phyloP scores from a whole-genome alignment of 2,329 filamentous ascomycete genomes.

The Nemania bipapillata region DNA sequence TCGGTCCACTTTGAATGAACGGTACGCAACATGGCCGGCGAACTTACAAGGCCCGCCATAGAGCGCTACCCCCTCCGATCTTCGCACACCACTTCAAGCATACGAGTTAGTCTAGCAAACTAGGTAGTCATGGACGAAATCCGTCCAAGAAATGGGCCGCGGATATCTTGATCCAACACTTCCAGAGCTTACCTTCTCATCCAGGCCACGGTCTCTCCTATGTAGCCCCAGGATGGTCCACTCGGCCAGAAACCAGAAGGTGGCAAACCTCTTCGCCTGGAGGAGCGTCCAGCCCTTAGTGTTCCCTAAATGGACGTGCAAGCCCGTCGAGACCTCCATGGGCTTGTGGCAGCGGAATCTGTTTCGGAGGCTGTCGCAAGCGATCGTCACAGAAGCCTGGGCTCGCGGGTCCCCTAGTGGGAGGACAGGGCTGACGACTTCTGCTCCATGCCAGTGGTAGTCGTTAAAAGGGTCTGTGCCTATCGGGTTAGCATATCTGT shows the following conservation, averaged over 20 bases:
- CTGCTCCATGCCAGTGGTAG: constrained; percentile 41
- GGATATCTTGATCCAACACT: not conserved
- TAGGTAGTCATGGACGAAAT: not conserved
- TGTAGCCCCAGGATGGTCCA: constrained; percentile 33
- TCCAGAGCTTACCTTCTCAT: not conserved
- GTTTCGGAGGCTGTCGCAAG: constrained; percentile 36
- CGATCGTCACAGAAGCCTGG: constrained; percentile 18
- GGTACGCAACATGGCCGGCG: not conserved
- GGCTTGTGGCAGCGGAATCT: constrained; percentile 40
- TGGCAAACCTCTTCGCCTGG: constrained; percentile 41
- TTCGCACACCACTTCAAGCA: constrained; percentile 34
- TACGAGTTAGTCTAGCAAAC: constrained; percentile 5
- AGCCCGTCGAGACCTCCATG: constrained; percentile 39
- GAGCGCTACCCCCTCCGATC: constrained; percentile 4
- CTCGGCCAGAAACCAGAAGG: constrained; percentile 40
- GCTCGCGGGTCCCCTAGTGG: constrained; percentile 9
- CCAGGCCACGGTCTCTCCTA: constrained; percentile 36
- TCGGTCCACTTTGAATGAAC: not conserved
- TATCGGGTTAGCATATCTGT: constrained; percentile 19
- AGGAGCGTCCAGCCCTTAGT: constrained; percentile 40
- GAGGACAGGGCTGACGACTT: constrained; percentile 41
- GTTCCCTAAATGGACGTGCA: constrained; percentile 43
- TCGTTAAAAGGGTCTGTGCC: constrained; percentile 5
- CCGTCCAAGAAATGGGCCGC: not conserved
- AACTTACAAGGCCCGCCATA: constrained; percentile 31